These are phyloP conservation scores for Neocallimastix lanati DNA, from an alignment of 192 early-diverging fungal genomes.

Conservation along the genomic window DNA sequence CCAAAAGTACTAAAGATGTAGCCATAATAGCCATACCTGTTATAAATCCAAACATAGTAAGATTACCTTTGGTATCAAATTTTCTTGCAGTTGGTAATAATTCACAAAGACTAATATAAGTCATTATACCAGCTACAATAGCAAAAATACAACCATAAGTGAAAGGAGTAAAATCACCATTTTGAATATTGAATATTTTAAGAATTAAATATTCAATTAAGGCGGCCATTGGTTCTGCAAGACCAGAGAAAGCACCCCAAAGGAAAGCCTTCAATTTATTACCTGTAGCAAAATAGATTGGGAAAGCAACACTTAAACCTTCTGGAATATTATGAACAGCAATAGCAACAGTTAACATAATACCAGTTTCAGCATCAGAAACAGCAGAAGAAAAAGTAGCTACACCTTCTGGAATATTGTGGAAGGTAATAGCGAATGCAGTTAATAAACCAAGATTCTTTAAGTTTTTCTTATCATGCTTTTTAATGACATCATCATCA, in stretches of 20 bases:
- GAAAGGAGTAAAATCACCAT: background rate
- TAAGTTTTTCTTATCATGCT: constrained; percentile 5
- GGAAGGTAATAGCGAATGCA: constrained; percentile 18
- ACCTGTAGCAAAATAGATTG: constrained; percentile 16
- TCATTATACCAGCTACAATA: background rate
- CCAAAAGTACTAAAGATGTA: background rate
- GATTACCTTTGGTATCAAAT: background rate
- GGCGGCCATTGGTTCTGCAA: background rate
- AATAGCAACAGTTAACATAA: constrained; percentile 15
- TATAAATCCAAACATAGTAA: background rate
- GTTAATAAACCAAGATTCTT: constrained; percentile 18
- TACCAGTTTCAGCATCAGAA: constrained; percentile 15
- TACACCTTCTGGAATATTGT: constrained; percentile 25
- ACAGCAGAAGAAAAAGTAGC: constrained; percentile 15
- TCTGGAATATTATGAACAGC: constrained; percentile 25
- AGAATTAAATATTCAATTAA: background rate
- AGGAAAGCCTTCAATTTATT: constrained; percentile 5
- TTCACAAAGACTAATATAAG: background rate
- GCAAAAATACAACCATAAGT: background rate
- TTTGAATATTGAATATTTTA: background rate
- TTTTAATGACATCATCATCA: background rate
- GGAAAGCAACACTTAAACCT: constrained; percentile 21
- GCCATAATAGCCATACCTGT: background rate
- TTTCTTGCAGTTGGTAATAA: background rate
- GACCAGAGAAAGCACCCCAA: background rate